Percentiles rank a stretch among this genome's conserved stretches.
These are phyloP conservation scores for Aspergillus indologenus DNA, from an alignment of 495 filamentous ascomycete genomes.

Conservation along the genomic window DNA sequence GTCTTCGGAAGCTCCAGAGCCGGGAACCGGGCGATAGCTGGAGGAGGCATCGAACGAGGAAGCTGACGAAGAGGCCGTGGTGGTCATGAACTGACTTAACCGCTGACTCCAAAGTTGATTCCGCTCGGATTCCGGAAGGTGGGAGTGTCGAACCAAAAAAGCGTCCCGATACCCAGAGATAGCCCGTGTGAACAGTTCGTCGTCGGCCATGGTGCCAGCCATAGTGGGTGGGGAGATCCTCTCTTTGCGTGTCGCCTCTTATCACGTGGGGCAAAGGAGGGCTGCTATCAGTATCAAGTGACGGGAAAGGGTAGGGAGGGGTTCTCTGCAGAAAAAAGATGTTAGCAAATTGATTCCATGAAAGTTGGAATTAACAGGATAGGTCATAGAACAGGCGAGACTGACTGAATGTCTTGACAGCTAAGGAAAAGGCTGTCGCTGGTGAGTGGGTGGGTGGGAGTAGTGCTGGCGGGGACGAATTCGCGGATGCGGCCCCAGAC, in stretches of 20 bases:
- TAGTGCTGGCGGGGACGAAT: not conserved
- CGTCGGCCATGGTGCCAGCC: constrained; percentile 40
- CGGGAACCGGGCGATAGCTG: constrained; percentile 24
- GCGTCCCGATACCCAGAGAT: constrained; percentile 46
- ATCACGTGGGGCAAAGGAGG: constrained; percentile 10
- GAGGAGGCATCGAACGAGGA: constrained; percentile 15
- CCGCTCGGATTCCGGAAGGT: constrained; percentile 44
- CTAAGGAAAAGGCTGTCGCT: not conserved
- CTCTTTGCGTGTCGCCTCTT: constrained; percentile 18
- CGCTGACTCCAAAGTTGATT: constrained; percentile 44
- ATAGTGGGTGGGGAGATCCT: constrained; percentile 24
- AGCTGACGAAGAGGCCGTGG: constrained; percentile 16
- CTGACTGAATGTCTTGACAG: constrained; percentile 6
- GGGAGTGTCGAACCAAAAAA: constrained; percentile 45
- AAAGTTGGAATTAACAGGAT: not conserved
- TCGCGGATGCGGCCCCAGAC: not conserved
- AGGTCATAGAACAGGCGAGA: not conserved
- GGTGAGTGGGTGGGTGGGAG: not conserved
- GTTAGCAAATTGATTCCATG: constrained; percentile 6
- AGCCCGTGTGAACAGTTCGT: constrained; percentile 44
- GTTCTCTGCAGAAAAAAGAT: constrained; percentile 4
- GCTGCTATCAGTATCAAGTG: constrained; percentile 32
- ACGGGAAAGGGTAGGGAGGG: constrained; percentile 5
- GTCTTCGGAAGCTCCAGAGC: constrained; percentile 22
- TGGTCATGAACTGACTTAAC: constrained; percentile 42